Conservation (phyloP, 2,329 filamentous ascomycete species). For the Coniochaeta sp. region DNA sequence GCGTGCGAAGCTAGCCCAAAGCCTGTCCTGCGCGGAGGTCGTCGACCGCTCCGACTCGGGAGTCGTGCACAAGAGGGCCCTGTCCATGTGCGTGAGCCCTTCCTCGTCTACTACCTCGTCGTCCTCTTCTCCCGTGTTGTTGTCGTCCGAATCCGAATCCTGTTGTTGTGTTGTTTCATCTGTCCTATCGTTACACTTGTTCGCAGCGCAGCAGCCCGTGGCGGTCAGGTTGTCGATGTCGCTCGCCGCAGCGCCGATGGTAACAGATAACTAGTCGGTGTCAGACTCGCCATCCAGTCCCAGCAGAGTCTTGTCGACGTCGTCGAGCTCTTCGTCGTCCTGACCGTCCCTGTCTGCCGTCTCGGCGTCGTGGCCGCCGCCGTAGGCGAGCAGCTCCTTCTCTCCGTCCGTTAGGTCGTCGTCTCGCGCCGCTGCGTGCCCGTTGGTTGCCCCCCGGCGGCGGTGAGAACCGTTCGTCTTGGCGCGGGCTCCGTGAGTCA, state of each 20-base stretch:
- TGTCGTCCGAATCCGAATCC: background rate
- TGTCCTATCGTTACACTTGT: background rate
- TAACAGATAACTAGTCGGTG: constrained; percentile 17
- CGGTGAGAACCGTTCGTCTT: constrained; percentile 22
- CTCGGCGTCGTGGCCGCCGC: constrained; percentile 32
- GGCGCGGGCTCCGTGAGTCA: constrained; percentile 16
- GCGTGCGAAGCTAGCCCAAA: too few species aligned
- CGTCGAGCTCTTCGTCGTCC: constrained; percentile 41
- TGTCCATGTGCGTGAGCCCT: background rate
- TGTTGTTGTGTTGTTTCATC: too few species aligned
- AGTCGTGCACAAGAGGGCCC: background rate
- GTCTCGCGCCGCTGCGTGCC: constrained; percentile 34
- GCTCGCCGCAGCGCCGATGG: background rate
- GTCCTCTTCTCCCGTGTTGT: background rate
- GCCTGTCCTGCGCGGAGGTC: too few species aligned
- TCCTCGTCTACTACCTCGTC: background rate
- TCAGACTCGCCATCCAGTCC: constrained; percentile 25
- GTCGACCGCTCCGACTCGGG: background rate
- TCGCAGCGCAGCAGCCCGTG: background rate
- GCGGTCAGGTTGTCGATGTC: background rate
- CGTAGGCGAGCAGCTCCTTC: constrained; percentile 40
- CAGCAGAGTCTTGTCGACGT: constrained; percentile 26
- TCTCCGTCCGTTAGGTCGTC: constrained; percentile 50
- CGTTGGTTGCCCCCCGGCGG: constrained; percentile 20
- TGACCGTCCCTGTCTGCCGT: constrained; percentile 27